Evolutionary conservation across 441 rosid genomes (phyloP).

Genomic region (Sinapis alba): DNA sequence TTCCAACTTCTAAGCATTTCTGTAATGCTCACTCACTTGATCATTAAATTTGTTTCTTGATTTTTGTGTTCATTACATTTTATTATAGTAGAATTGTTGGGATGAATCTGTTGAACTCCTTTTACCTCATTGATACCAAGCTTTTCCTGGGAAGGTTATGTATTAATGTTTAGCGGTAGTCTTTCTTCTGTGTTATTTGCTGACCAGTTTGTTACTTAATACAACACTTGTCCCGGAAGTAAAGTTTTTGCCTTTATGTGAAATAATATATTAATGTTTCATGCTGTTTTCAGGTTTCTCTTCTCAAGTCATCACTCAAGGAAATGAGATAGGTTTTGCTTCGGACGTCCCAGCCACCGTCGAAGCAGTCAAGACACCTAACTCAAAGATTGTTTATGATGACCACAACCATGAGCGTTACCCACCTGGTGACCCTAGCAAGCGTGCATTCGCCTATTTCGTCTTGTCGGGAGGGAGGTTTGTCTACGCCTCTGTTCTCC

Average conservation of each 20-base stretch:
- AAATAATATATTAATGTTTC: neutral
- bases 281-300: constrained; percentile 57
- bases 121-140: neutral
- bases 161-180: neutral
- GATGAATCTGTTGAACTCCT: neutral
- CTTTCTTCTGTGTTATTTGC: neutral
- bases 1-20: neutral
- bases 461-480: constrained; percentile 92
- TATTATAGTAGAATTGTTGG: neutral
- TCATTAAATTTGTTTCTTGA: neutral
- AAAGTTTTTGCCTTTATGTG: neutral
- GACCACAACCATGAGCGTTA: constrained; percentile 84
- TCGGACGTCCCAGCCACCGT: constrained; percentile 58
- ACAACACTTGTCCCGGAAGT: neutral
- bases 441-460: constrained; percentile 95
- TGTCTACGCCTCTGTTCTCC: constrained; percentile 85
- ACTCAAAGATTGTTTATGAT: constrained; percentile 78
- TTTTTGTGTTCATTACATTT: neutral
- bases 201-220: too few relatives aligned
- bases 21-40: neutral
- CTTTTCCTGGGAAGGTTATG: neutral
- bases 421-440: constrained; percentile 98
- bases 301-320: constrained; percentile 56
- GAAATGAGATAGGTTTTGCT: constrained; percentile 57
- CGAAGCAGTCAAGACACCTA: constrained; percentile 80